Percentiles rank a stretch among this genome's conserved stretches.
These are phyloP conservation scores for Ganoderma boninense DNA, from an alignment of 1,284 basidiomycete species.

Conservation along the genomic window DNA sequence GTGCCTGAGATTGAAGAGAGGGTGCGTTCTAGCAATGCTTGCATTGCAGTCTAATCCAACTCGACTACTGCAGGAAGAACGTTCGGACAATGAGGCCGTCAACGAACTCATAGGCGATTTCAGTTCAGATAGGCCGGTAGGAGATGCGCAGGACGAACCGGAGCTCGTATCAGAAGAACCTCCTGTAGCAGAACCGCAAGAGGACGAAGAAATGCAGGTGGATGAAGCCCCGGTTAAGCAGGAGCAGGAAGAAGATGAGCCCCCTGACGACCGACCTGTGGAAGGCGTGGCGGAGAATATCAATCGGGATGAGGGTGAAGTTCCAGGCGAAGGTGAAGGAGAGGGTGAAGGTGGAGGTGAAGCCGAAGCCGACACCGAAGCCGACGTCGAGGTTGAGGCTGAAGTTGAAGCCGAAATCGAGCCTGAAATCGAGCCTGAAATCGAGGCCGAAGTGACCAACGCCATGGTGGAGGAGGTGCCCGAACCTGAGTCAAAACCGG, in stretches of 20 bases:
- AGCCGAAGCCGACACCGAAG: conserved; percentile 9
- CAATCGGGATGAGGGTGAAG: conserved; percentile 24
- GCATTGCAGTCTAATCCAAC: neutral
- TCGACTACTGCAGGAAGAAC: conserved; percentile 19
- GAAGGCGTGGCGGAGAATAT: conserved; percentile 2
- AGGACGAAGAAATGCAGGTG: conserved; percentile 27
- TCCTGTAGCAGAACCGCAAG: conserved; percentile 2
- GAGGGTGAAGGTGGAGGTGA: neutral
- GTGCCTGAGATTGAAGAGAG: conserved; percentile 22
- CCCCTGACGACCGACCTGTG: conserved; percentile 6
- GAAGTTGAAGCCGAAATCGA: neutral
- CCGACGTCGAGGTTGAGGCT: neutral
- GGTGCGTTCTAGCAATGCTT: neutral
- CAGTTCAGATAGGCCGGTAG: conserved; percentile 20
- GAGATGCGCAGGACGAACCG: conserved; percentile 19
- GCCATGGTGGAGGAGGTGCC: neutral
- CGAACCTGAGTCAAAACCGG: neutral
- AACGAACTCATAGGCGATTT: conserved; percentile 29
- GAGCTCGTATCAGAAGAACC: conserved; percentile 19
- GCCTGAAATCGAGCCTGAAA: neutral
- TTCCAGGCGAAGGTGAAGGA: conserved; percentile 16
- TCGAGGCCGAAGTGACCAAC: neutral
- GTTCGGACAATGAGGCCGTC: conserved; percentile 32
- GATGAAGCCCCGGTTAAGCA: conserved; percentile 26
- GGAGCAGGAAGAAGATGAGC: conserved; percentile 26